These are phyloP conservation scores for Jamesozyma spencerorum DNA, from an alignment of 805 yeast genomes.

Conservation along the genomic window DNA sequence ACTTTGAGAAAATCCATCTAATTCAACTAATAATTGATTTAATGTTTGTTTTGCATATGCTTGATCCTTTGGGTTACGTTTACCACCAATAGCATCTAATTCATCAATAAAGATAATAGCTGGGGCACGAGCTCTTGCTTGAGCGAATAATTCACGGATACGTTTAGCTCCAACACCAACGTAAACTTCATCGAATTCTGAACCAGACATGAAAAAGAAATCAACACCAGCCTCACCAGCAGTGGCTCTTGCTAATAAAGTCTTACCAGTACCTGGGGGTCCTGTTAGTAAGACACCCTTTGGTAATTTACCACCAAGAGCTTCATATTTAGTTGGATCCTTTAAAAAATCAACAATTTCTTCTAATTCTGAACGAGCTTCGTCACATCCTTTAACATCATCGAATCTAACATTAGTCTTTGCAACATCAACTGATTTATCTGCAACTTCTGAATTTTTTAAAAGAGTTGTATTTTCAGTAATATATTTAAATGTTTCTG, in stretches of 20 bases:
- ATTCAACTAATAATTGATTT: conserved; percentile 88
- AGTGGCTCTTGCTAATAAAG: conserved; percentile 91
- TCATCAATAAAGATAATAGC: conserved; percentile 97
- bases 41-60: conserved; percentile 97
- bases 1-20: conserved; percentile 90
- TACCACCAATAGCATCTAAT: conserved; percentile 97
- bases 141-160: conserved; percentile 85
- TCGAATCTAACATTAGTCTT: conserved; percentile 78
- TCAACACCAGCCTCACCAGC: conserved; percentile 99
- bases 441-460: conserved; percentile 55
- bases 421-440: conserved; percentile 72
- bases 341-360: conserved; percentile 93
- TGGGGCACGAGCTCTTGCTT: conserved; percentile 92
- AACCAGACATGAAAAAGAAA: conserved; percentile 95
- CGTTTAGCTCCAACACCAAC: conserved; percentile 99
- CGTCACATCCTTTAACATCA: conserved; percentile 96
- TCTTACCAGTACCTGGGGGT: conserved; percentile 99
- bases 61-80: conserved; percentile 94
- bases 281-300: conserved; percentile 95
- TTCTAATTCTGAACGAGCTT: conserved; percentile 92
- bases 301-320: conserved; percentile 93
- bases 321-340: conserved; percentile 93
- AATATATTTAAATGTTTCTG: conserved; percentile 65
- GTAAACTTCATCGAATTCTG: conserved; percentile 94
- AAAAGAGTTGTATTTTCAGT: conserved; percentile 63